These are phyloP conservation scores for Penicillium brasilianum DNA, from an alignment of 2,329 filamentous ascomycete genomes.

Conservation along the genomic window DNA sequence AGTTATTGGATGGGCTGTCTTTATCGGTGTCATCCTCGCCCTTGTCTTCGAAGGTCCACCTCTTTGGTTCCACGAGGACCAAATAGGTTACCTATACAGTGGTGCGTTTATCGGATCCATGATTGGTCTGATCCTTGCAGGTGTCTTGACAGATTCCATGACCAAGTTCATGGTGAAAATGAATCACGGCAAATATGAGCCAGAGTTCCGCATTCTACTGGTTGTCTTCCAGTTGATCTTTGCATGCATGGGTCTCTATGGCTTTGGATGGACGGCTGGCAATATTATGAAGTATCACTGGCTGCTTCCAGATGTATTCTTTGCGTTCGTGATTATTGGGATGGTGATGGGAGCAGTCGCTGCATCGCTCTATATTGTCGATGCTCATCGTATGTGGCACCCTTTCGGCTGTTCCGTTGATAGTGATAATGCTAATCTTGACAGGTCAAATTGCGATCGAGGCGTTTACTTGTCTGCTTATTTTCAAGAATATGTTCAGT, in stretches of 20 bases:
- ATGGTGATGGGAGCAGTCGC: constrained; percentile 93
- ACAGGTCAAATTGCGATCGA: constrained; percentile 80
- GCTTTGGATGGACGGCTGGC: constrained; percentile 76
- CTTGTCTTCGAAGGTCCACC: constrained; percentile 80
- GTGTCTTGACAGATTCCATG: constrained; percentile 73
- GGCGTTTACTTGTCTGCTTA: constrained; percentile 84
- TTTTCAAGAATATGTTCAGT: constrained; percentile 95
- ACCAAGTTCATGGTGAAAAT: constrained; percentile 71
- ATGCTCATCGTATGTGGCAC: constrained; percentile 76
- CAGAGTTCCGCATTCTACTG: constrained; percentile 84
- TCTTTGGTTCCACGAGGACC: constrained; percentile 78
- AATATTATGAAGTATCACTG: constrained; percentile 69
- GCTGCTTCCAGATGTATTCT: constrained; percentile 78
- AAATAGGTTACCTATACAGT: constrained; percentile 85
- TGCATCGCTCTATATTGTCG: constrained; percentile 85
- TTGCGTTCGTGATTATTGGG: constrained; percentile 80
- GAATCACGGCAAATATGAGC: constrained; percentile 85
- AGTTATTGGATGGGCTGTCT: constrained; percentile 94
- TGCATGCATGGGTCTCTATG: constrained; percentile 78
- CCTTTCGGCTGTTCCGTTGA: not conserved
- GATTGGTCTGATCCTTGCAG: constrained; percentile 76
- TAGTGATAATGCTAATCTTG: constrained; percentile 15
- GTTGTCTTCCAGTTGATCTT: constrained; percentile 82
- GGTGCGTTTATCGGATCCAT: constrained; percentile 85
- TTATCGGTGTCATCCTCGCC: constrained; percentile 84